Conservation (phyloP, 2,329 filamentous ascomycete genomes). For the Fusarium temperatum region DNA sequence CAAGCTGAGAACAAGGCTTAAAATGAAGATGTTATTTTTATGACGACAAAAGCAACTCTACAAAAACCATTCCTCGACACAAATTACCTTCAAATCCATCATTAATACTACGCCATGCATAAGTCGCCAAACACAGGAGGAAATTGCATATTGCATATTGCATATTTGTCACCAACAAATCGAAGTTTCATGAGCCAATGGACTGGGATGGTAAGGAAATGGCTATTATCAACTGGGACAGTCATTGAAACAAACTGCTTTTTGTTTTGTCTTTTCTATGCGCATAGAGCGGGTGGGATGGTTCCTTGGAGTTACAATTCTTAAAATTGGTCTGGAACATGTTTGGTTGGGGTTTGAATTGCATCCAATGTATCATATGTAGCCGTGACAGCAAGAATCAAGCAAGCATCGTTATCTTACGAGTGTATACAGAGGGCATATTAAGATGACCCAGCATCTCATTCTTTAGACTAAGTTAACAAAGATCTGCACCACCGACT, state of each 20-base stretch:
- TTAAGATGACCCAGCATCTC: conserved; percentile 24
- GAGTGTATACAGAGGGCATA: background rate
- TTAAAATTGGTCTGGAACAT: background rate
- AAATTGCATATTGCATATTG: conserved; percentile 8
- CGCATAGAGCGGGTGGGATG: background rate
- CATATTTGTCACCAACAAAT: background rate
- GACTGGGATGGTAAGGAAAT: background rate
- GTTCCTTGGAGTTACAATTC: conserved; percentile 1
- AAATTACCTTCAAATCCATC: conserved; percentile 7
- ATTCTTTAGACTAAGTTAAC: conserved; percentile 27
- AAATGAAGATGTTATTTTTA: background rate
- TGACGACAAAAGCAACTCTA: background rate
- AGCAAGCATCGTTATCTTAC: background rate
- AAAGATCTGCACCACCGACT: conserved; percentile 32
- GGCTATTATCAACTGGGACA: background rate
- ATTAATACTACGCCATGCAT: conserved; percentile 11
- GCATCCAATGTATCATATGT: conserved; percentile 16
- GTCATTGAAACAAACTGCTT: background rate
- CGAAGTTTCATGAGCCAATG: background rate
- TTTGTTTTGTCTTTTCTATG: conserved; percentile 6
- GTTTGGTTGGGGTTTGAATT: conserved; percentile 6
- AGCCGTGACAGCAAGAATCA: conserved; percentile 1
- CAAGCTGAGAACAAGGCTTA: conserved; percentile 37
- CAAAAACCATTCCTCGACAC: background rate
- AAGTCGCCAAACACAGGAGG: background rate